Evolutionary conservation across 73 alveolate species (phyloP).

Genomic region (Paramecium primaurelia): DNA sequence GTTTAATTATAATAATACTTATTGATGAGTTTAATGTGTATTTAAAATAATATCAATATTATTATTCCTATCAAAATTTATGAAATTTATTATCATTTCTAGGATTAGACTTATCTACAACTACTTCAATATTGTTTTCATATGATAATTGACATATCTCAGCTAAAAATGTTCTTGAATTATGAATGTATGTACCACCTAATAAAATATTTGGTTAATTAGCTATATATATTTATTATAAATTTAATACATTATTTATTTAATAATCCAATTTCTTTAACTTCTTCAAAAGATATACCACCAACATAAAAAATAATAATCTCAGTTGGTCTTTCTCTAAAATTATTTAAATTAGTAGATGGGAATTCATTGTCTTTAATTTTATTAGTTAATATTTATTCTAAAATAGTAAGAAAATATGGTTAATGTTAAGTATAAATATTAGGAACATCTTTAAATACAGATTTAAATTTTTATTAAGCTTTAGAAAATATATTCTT

Average conservation of each 20-base stretch:
- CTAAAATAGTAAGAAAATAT: constrained; percentile 66
- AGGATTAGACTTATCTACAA: constrained; percentile 31
- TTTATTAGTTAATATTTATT: constrained; percentile 71
- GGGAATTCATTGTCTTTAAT: constrained; percentile 74
- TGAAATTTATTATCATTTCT: neutral
- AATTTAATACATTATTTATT: constrained; percentile 35
- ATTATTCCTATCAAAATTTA: neutral
- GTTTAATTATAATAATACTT: constrained; percentile 14
- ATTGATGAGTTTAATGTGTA: neutral
- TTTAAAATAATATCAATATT: neutral
- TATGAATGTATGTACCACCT: constrained; percentile 90
- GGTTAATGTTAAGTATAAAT: constrained; percentile 91
- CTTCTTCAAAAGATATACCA: constrained; percentile 94
- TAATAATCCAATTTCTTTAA: constrained; percentile 69
- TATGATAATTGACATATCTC: constrained; percentile 63
- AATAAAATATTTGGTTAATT: constrained; percentile 63
- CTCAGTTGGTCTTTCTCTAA: constrained; percentile 71
- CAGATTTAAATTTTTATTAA: constrained; percentile 56
- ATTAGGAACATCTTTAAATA: constrained; percentile 79
- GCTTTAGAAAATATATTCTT: constrained; percentile 80
- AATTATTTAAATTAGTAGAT: constrained; percentile 38
- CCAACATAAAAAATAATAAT: constrained; percentile 87
- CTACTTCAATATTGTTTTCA: neutral
- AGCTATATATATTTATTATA: neutral
- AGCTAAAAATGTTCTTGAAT: constrained; percentile 73